Percentiles rank a stretch among this genome's conserved stretches.
Conservation (phyloP, 2,329 filamentous ascomycete species). For the Penicillium oxalicum region DNA sequence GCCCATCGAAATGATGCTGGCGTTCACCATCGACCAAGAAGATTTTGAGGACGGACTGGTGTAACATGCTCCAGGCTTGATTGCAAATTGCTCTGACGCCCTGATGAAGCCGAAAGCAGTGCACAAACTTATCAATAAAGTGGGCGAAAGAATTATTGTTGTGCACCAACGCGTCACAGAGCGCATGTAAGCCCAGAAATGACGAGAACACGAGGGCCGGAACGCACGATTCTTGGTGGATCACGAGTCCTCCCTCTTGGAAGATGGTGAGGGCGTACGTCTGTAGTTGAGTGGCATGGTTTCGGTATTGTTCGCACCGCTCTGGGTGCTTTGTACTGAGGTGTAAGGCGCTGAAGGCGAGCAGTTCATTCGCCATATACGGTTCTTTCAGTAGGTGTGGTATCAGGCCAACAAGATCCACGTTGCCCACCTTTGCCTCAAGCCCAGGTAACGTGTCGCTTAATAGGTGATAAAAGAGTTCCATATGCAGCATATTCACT, state of each 20-base stretch:
- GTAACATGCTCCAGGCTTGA: conserved; percentile 2
- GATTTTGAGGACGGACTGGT: conserved; percentile 1
- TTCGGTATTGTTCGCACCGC: conserved; percentile 27
- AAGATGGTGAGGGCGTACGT: conserved; percentile 18
- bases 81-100: conserved; percentile 6
- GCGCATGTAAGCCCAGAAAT: conserved; percentile 8
- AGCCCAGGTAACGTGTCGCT: conserved; percentile 7
- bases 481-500: conserved; percentile 27
- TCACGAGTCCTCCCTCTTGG: conserved; percentile 3
- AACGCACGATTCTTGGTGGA: conserved; percentile 7
- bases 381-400: conserved; percentile 21
- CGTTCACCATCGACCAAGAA: conserved; percentile 1
- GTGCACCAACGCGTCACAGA: conserved; percentile 11
- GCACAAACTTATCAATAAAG: conserved; percentile 11
- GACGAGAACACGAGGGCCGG: conserved; percentile 14
- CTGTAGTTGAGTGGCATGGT: conserved; percentile 35
- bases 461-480: conserved; percentile 26
- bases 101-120: conserved; percentile 8
- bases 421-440: neutral
- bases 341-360: conserved; percentile 45
- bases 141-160: conserved; percentile 1
- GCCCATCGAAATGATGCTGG: neutral
- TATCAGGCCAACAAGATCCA: neutral
- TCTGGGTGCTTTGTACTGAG: conserved; percentile 32
- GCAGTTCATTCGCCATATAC: conserved; percentile 45